Evolutionary conservation across 257 asterid genomes (phyloP), one percentile per base, ranked within the genome.

Genomic region (Solanum etuberosum): DNA sequence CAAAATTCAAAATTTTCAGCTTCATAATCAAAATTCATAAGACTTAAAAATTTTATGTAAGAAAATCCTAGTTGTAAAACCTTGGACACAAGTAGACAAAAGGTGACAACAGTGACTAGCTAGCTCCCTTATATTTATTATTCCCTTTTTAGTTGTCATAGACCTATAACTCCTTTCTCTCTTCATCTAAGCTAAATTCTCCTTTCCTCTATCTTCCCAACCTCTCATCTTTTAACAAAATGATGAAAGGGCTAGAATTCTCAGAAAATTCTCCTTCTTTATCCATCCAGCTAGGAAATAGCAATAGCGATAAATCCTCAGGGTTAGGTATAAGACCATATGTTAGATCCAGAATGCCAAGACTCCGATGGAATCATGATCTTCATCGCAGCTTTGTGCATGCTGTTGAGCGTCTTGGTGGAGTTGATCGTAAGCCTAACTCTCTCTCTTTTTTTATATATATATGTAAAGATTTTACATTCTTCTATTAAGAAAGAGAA

Each of bases 391-490:
- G 92, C 74, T 94, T 95, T 46, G 90, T 95, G 91, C 88, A 88
- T 85, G 97, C 95, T 20, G 98, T 94, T 12, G 88, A 95, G 5
- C 91, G 91, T 5, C 96, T 95, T 1, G 98, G 98, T 14, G 96
- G 97, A 84, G 98, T 91, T 89, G 96, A 94, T 6, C 90, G 98
- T 95, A 93, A 85, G 57, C 34, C 48, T 77, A 40, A 5, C 61
- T n/a, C 14, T 42, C 37, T 20, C 2, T 54, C 0, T 18, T 18
- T 42, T 40, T 9, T 3, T 54, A 40, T 9, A 48, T 54, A 18
- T 6, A 46, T 6, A 51, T 16, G 3, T 54, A 18, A 54, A 54
- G n/a, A 54, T 51, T 54, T 54, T 54, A 54, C 63, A 54, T 6
- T 54, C 27, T 1, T 12, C 83, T 37, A 15, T 37, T 5, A 9